Conservation (phyloP, 2,329 filamentous ascomycete genomes). For the Colletotrichum cordylinicola region DNA sequence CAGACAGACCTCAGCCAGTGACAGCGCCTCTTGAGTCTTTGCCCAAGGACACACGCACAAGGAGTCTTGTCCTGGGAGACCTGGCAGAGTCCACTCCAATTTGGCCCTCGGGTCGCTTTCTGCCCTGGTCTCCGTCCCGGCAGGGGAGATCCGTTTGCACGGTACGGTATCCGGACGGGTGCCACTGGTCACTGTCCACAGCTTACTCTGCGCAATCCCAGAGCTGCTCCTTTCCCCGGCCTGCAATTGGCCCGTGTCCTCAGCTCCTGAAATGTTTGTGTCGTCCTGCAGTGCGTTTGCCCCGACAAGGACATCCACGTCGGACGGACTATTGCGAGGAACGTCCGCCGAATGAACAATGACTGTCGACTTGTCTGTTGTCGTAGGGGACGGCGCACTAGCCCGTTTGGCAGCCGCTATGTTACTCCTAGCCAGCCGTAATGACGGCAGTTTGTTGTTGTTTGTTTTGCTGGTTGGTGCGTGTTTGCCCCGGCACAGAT, state of each 20-base stretch:
- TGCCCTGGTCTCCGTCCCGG: not conserved
- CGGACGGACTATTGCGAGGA: not conserved
- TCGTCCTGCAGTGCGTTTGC: not conserved
- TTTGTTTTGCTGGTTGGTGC: not conserved
- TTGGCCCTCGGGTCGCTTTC: not conserved
- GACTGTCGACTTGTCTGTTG: not conserved
- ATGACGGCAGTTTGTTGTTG: conserved; percentile 12
- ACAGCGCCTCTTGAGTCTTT: not conserved
- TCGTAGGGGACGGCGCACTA: conserved; percentile 1
- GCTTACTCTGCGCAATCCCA: not conserved
- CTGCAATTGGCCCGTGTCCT: not conserved
- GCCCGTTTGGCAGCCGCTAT: not conserved
- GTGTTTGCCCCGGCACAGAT: not conserved
- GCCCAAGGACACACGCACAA: not conserved
- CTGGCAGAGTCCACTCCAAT: not conserved
- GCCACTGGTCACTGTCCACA: not conserved
- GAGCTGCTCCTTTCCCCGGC: not conserved
- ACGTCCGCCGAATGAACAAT: not conserved
- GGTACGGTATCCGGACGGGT: not conserved
- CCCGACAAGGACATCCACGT: conserved; percentile 15
- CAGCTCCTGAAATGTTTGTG: not conserved
- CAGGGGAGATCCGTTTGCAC: not conserved
- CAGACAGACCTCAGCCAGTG: not conserved
- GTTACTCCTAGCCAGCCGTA: not conserved
- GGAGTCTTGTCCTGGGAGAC: not conserved